Evolutionary conservation across 441 rosid species (phyloP), one percentile per base, ranked within the genome.

Genomic region (Gossypium trilobum): DNA sequence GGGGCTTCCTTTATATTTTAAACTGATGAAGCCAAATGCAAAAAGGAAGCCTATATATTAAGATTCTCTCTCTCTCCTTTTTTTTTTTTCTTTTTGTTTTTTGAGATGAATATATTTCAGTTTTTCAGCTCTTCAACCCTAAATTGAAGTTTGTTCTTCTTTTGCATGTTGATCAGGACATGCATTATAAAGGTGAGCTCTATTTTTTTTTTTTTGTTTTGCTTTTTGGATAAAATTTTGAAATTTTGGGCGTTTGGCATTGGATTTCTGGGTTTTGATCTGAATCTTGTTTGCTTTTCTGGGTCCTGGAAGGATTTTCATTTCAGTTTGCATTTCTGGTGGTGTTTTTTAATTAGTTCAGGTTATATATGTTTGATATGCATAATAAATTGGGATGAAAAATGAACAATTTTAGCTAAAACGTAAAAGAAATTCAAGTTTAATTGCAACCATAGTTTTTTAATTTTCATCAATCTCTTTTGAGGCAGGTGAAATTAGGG

Each of bases 151-250:
- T 71, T 64, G 68, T 36, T 52, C 73, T 61, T 1, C 46, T 74
- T 25, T 74, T 81, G 85, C 81, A 72, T 84, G 85, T 71, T 81
- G 79, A 74, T 82, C 77, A 58, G 73, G 46, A 69, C 75, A 70
- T 78, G 81, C 88, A 81, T 88, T 70, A 62, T 73, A 44, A 5
- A 75, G 85, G 85, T 77, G 60, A 76, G 84, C 61, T 71, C 14
- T 48, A 1, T 67, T 27, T 14, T 25, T 55, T 67, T 27, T 14
- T 25, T 55, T 51, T 33, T 6, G 9, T 33, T 33, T 33, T 1
- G 42, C 9, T 33, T 50, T 51, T 2, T 55, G 2, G 22, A 48
- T 71, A 27, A 63, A 44, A 22, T 48, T 66, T 71, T 42, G n/a
- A 67, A 51, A 66, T 2, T 36, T 54, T 58, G 55, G 57, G 14